Evolutionary conservation across 2,329 filamentous ascomycete genomes (phyloP), one percentile per base, ranked within the genome.

Genomic region (Raffaelea arxii): DNA sequence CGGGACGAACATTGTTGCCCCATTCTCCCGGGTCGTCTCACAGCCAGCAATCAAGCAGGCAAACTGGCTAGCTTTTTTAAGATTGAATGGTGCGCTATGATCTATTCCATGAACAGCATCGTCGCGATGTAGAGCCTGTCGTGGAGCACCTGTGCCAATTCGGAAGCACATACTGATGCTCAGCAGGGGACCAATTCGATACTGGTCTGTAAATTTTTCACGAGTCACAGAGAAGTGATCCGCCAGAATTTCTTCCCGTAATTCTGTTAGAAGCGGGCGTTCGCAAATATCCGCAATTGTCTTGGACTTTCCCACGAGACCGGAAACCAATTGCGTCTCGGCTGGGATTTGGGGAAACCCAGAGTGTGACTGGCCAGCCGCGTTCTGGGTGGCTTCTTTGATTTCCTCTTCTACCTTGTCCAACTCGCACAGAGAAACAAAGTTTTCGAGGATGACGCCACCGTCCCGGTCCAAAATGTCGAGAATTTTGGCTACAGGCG

Each of bases 401-500:
- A 44, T 12, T 24, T 44, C 42, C 3, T 22, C 22, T 6, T 30
- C 42, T 3, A 44, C 38, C 22, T 19, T 6, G 16, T 18, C 42
- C 1, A 44, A 35, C 19, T 18, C 32, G 3, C 19, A 30, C 16
- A n/a, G 21, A 14, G 30, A 25, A 2, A 38, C 23, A 11, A 44
- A 23, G 6, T 25, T 23, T 11, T 24, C 23, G 14, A 44, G 10
- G 30, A 44, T 44, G 19, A 44, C 18, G 22, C 42, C 42, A 23
- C 42, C 42, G n/a, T 44, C 42, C 9, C 23, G 32, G 32, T 44
- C 42, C 6, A 44, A 35, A 9, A 44, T 35, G 16, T 21, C 42
- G 6, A 44, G 21, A 18, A 44, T 44, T 9, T 44, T 35, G 27
- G 24, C 42, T 16, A 44, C 23, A 35, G 25, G 42, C 4, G 32